Base-by-base conservation (phyloP, 2,329 filamentous ascomycete species). In the Penicillium sp. region DNA sequence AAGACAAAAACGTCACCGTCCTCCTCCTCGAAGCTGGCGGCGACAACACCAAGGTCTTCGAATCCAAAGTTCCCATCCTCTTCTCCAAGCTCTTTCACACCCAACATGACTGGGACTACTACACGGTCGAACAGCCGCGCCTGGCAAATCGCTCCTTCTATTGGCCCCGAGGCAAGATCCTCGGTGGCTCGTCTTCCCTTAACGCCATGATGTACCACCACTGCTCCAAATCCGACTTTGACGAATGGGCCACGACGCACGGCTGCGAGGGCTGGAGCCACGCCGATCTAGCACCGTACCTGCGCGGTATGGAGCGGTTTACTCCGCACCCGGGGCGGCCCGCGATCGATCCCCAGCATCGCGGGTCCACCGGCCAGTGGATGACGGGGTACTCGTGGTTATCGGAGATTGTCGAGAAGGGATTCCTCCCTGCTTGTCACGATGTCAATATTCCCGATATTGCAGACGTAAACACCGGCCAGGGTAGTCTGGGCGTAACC, bases 241-340 rank as follows among this genome's bases (percentile, higher is more conserved):
- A 66, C 17, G 59, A 66, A 39, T 64, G 63, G 63, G 60, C 42
- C 5, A 34, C 49, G 10, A 39, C 14, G 6, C 58, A 64, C 48
- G 63, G 62, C 5, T 66, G 63, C 17, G 22, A 55, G 8, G 79
- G 76, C 0, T 81, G 77, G 75, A 71, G 69, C 22, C 82, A 79
- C 74, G 68, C 74, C 1, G 73, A 72, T 37, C 65, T 84, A 5
- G 63, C 81, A 1, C 80, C 79, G 0, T 83, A 82, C 62, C 82
- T 83, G 60, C 70, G 72, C 50, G 51, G 58, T 10, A 66, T 66
- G 63, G 63, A 66, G 54, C 56, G 58, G 5, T 66, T 66, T 17
- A 66, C 62, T 4, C 57, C 60, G 1, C 60, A 64, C 35, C 25
- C 59, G 15, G 41, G 35, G 12, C 59, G 63, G 10, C 63, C 62